Conservation (phyloP, 257 asterid species). For the Leptodermis oblonga region DNA sequence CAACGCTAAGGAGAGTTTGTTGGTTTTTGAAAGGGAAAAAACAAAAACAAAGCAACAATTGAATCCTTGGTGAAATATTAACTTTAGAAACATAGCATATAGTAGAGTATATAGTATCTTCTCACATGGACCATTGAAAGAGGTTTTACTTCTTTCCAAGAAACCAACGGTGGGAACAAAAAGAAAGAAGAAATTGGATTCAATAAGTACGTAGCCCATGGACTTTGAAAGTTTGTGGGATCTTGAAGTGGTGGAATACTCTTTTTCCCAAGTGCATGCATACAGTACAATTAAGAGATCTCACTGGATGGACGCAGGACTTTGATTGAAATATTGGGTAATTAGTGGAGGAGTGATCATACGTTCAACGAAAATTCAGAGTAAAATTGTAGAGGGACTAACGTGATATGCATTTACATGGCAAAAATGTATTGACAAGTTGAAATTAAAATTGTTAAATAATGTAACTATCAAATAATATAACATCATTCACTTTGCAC, state of each 20-base stretch:
- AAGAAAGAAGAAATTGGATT: not conserved
- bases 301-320: conserved; percentile 23
- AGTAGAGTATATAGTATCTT: conserved; percentile 6
- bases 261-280: not conserved
- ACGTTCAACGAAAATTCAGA: too few relatives aligned
- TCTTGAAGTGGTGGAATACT: conserved; percentile 9
- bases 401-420: too few relatives aligned
- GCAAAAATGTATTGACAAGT: too few relatives aligned
- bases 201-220: conserved; percentile 14
- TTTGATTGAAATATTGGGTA: not conserved
- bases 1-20: too few relatives aligned
- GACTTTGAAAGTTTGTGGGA: not conserved
- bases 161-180: conserved; percentile 8
- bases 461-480: too few relatives aligned
- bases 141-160: conserved; percentile 11
- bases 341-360: not conserved
- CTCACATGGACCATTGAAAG: conserved; percentile 20
- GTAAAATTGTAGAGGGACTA: too few relatives aligned
- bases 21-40: too few relatives aligned
- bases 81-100: too few relatives aligned
- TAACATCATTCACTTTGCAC: too few relatives aligned
- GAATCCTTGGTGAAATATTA: too few relatives aligned
- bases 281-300: conserved; percentile 22
- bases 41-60: too few relatives aligned
- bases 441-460: too few relatives aligned